phyloP scores from a whole-genome alignment of 2,329 filamentous ascomycete species.

The Ophiocordyceps sinensis region DNA sequence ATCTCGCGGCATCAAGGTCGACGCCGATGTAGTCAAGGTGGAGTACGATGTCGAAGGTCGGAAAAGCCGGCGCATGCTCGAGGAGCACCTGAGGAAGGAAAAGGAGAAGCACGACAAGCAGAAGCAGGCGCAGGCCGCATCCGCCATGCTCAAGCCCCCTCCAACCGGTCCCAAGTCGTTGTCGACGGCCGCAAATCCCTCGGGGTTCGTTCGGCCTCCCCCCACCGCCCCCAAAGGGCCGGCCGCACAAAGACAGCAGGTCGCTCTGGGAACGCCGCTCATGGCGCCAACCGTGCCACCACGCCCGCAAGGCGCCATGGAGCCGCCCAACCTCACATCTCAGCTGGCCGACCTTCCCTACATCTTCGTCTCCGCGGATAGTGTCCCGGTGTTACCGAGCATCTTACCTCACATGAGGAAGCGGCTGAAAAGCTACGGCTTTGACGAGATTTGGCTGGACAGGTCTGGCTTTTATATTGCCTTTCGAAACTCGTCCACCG shows the following conservation, averaged over 20 bases:
- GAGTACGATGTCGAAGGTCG: conserved; percentile 81
- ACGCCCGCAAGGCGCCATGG: conserved; percentile 35
- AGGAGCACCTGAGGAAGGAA: conserved; percentile 56
- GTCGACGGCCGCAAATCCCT: conserved; percentile 7
- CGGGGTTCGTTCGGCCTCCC: conserved; percentile 37
- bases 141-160: conserved; percentile 14
- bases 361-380: conserved; percentile 75
- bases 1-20: conserved; percentile 65
- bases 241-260: conserved; percentile 32
- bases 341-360: conserved; percentile 71
- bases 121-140: conserved; percentile 13
- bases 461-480: conserved; percentile 78
- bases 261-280: conserved; percentile 13
- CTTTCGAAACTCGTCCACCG: conserved; percentile 67
- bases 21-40: conserved; percentile 62
- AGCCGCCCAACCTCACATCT: conserved; percentile 49
- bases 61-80: conserved; percentile 65
- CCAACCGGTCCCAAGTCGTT: conserved; percentile 23
- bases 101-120: conserved; percentile 41
- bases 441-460: conserved; percentile 72
- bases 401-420: conserved; percentile 87
- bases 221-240: conserved; percentile 81
- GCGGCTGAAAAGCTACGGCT: conserved; percentile 67
- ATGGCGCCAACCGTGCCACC: conserved; percentile 11
- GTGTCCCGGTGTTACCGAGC: conserved; percentile 72